Evolutionary conservation across 1,139 yeast genomes (phyloP).

Genomic region (Blastobotrys raffinosifermentans): DNA sequence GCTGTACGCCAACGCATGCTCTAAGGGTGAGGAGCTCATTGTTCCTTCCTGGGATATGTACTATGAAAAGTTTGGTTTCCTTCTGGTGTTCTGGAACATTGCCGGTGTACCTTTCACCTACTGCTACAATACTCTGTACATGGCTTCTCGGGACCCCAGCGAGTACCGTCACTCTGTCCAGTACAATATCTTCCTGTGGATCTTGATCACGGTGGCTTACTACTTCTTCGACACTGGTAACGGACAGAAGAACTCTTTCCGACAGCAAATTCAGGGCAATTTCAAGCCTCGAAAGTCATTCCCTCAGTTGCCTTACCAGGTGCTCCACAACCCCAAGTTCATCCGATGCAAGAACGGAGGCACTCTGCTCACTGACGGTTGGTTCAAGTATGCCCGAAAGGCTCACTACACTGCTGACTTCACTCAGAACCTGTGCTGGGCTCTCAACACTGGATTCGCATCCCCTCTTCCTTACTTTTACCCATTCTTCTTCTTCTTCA

Average conservation of each 20-base stretch:
- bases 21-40: conserved; percentile 94
- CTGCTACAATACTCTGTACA: conserved; percentile 83
- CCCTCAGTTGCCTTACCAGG: conserved; percentile 87
- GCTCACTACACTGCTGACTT: conserved; percentile 94
- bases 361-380: conserved; percentile 80
- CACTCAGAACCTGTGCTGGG: conserved; percentile 86
- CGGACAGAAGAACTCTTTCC: conserved; percentile 91
- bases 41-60: conserved; percentile 99
- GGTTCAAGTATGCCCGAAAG: conserved; percentile 86
- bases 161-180: conserved; percentile 68
- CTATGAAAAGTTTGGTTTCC: conserved; percentile 95
- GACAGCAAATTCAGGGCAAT: conserved; percentile 83
- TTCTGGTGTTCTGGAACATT: conserved; percentile 97
- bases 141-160: conserved; percentile 74
- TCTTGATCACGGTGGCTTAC: conserved; percentile 60
- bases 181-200: conserved; percentile 54
- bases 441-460: conserved; percentile 76
- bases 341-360: conserved; percentile 83
- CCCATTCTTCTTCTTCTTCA: conserved; percentile 84
- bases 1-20: conserved; percentile 93
- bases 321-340: conserved; percentile 74
- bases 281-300: conserved; percentile 69
- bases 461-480: conserved; percentile 95
- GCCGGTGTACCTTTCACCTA: conserved; percentile 99
- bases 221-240: conserved; percentile 93